phyloP scores from a whole-genome alignment of 208 protist species.

The Acanthamoeba royreba region DNA sequence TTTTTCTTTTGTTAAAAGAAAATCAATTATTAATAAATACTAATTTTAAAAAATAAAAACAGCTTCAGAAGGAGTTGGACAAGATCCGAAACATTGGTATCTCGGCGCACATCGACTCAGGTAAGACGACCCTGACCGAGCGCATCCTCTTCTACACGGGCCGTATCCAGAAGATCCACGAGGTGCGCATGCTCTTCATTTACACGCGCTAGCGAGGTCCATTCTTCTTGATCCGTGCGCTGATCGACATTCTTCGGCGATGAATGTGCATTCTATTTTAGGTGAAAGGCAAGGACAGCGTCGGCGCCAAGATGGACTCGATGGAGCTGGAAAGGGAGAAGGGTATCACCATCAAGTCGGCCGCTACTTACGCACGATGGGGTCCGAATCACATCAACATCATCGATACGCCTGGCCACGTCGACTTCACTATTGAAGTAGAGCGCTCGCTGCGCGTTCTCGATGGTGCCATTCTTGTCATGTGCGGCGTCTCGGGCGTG shows the following conservation, averaged over 20 bases:
- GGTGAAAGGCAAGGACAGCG: slow-evolving; percentile 92
- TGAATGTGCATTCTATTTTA: not conserved
- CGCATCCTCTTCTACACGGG: slow-evolving; percentile 97
- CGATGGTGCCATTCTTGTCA: slow-evolving; percentile 96
- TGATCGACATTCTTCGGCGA: not conserved
- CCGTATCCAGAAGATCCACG: slow-evolving; percentile 95
- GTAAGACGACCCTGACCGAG: slow-evolving; percentile 99
- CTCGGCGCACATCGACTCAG: slow-evolving; percentile 98
- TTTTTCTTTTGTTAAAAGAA: not conserved
- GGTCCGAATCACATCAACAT: slow-evolving; percentile 95
- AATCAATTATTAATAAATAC: not conserved
- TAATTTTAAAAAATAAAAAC: not conserved
- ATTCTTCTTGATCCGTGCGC: not conserved
- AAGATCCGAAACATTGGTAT: slow-evolving; percentile 93
- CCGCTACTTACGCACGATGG: slow-evolving; percentile 96
- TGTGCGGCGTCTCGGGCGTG: slow-evolving; percentile 94
- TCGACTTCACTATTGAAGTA: slow-evolving; percentile 99
- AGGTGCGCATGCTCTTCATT: slow-evolving; percentile 86
- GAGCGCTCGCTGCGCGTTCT: slow-evolving; percentile 95
- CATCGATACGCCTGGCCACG: slow-evolving; percentile 99
- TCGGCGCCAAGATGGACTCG: slow-evolving; percentile 98
- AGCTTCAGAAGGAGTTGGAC: not conserved
- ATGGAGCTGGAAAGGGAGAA: slow-evolving; percentile 98
- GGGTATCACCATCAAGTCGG: slow-evolving; percentile 98
- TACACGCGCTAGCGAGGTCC: too few species aligned